Base-by-base conservation (phyloP, 2,329 filamentous ascomycete genomes). In the Cladosporium sp. region DNA sequence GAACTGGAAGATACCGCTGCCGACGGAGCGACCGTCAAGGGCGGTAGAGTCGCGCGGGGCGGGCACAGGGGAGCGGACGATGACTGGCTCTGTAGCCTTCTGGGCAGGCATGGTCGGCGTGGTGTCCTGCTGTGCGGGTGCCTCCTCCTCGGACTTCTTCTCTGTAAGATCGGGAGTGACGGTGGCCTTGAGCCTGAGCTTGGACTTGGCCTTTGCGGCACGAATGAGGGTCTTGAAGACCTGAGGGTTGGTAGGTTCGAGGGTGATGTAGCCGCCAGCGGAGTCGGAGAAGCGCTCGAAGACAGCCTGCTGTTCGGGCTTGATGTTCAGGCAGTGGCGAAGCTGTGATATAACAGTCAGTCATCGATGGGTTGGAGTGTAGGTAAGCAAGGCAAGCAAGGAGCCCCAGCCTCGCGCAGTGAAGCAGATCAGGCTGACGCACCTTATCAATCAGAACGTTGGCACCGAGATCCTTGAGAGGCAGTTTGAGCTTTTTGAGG, bases 201-300 rank as follows among this genome's bases (percentile, higher is more conserved):
- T 98, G 58, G 91, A 83, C 78, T 98, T 98, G 32, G 93, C 93
- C 76, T 96, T 98, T 57, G 93, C 93, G 58, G 93, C 93, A 62
- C 93, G 86, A 68, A 93, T 92, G 36, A 98, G 84, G 67, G 96
- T 93, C 77, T 96, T 97, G 78, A 95, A 98, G 63, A 95, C 88
- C 39, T 87, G 78, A 7, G 80, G 72, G 64, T 95, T 94, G 66
- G 77, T 76, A 55, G 82, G 76, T 67, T 95, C 86, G 53, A 98
- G 84, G 38, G 80, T 77, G 57, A 97, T 80, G 70, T 86, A 97
- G 57, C 83, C 76, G 39, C 78, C 85, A 57, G 89, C 88, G 57
- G 90, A 96, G 71, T 98, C 93, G 57, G 93, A 97, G 73, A 90
- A 98, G 59, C 93, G 88, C 75, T 97, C 91, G 62, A 97, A 84